Conservation (phyloP, 139 green algal genomes). For the Chlorella sorokiniana region DNA sequence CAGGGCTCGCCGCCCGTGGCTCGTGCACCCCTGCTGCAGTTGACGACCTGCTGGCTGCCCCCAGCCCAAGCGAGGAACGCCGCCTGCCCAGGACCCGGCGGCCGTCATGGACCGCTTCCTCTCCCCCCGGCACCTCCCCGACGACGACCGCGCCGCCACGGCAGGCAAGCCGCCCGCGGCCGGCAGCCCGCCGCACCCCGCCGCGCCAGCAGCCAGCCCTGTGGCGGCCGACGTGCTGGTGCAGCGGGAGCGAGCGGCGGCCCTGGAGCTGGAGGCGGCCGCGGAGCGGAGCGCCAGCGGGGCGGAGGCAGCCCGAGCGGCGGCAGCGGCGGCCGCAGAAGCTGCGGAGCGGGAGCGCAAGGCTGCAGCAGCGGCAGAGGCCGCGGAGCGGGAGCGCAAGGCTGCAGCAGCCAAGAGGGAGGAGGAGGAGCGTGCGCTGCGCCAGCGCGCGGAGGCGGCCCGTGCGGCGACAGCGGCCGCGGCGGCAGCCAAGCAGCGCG, state of each 20-base stretch:
- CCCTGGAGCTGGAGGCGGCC: background rate
- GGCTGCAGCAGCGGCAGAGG: background rate
- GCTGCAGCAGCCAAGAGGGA: background rate
- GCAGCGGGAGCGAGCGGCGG: no score
- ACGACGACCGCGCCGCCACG: no score
- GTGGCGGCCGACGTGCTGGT: background rate
- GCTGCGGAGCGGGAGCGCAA: background rate
- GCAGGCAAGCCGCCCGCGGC: no score
- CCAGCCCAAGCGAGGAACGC: background rate
- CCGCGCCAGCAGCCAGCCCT: background rate
- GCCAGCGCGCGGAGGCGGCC: background rate
- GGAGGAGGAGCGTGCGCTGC: background rate
- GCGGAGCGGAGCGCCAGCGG: background rate
- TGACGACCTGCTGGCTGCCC: conserved; percentile 7
- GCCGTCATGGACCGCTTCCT: background rate
- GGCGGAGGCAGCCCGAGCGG: background rate
- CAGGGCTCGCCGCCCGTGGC: background rate
- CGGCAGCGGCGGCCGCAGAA: background rate
- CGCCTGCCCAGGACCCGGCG: background rate
- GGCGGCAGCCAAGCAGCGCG: background rate
- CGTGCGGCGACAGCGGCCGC: background rate
- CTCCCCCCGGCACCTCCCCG: background rate
- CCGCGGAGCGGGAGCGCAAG: background rate
- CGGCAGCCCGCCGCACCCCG: no score
- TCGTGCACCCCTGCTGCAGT: background rate